Evolutionary conservation across 1,284 basidiomycete genomes (phyloP), one percentile per base, ranked within the genome.

Genomic region (Sphaerobolus stellatus): DNA sequence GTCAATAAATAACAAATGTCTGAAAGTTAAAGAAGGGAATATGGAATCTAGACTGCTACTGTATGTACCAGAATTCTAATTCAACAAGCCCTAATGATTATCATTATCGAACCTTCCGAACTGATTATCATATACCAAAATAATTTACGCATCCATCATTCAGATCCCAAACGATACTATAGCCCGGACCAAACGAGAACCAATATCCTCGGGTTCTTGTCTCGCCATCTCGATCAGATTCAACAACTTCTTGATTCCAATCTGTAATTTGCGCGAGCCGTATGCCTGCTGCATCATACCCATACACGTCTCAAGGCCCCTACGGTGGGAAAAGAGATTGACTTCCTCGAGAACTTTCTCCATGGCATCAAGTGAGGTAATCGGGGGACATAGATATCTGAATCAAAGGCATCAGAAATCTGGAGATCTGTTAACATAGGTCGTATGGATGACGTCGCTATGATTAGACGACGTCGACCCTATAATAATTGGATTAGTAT

Each of bases 161-260:
- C 64, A 79, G 74, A 78, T 79, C 48, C 76, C 73, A 57, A 84
- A 67, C 6, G 78, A 81, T 73, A 92, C 79, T 60, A 95, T 69
- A 54, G 84, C 88, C 41, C 78, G 79, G 46, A 81, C 82, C 55
- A 95, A 71, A 61, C 91, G 81, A 65, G 86, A 82, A n/a, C 82
- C 88, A 29, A 84, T 84, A 62, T 83, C 84, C 48, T 89, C 84
- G 2, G 90, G 90, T 67, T 94, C 96, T 73, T 98, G 94, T 64
- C 95, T 80, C 40, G 95, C 92, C 95, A 98, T 98, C 78, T 99
- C 96, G 22, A 95, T 82, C 59, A 93, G 82, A 55, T 88, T 94
- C 65, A 99, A 70, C 66, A 99, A 68, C 73, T 92, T 94, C 83
- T 98, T 98, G 65, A 99, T 86, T 5, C 96, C 97, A 52, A 99